Percentiles rank a stretch among this genome's conserved stretches.
These are phyloP conservation scores for Colletotrichum sp. DNA, from an alignment of 2,329 filamentous ascomycete species.

Conservation along the genomic window DNA sequence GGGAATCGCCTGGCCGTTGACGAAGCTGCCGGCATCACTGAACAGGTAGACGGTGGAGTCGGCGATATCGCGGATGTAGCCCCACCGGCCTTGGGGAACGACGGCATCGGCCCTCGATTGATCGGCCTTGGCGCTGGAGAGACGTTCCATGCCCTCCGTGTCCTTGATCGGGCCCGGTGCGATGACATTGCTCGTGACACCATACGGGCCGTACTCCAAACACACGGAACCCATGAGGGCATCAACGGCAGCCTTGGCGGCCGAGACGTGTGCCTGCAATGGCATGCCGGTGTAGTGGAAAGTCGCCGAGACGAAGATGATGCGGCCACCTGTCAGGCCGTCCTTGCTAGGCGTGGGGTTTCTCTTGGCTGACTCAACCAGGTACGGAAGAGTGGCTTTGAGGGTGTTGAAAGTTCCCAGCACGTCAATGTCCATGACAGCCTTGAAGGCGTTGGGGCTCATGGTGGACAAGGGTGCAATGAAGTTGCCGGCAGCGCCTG, in stretches of 20 bases:
- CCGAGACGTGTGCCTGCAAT: slow-evolving; percentile 87
- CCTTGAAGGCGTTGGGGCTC: slow-evolving; percentile 88
- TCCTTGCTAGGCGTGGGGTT: slow-evolving; percentile 65
- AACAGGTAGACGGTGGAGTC: slow-evolving; percentile 93
- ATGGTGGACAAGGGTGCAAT: slow-evolving; percentile 83
- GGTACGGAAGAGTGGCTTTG: slow-evolving; percentile 86
- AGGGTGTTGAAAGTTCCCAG: slow-evolving; percentile 93
- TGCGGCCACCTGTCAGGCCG: slow-evolving; percentile 77
- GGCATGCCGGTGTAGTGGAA: slow-evolving; percentile 90
- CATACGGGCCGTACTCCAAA: slow-evolving; percentile 88
- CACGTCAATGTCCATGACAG: slow-evolving; percentile 96
- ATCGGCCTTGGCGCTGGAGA: slow-evolving; percentile 48
- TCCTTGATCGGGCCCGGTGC: slow-evolving; percentile 84
- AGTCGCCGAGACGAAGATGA: slow-evolving; percentile 89
- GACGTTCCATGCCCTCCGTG: slow-evolving; percentile 80
- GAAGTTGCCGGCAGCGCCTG: slow-evolving; percentile 96
- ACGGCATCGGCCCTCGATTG: slow-evolving; percentile 38
- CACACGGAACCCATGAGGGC: slow-evolving; percentile 80
- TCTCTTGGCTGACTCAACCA: slow-evolving; percentile 74
- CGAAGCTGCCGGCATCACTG: slow-evolving; percentile 82
- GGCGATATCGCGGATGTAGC: slow-evolving; percentile 84
- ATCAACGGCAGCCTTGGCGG: slow-evolving; percentile 91
- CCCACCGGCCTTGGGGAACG: slow-evolving; percentile 79
- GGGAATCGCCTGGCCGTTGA: slow-evolving; percentile 83
- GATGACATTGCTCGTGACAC: slow-evolving; percentile 87